phyloP scores from a whole-genome alignment of 2,329 filamentous ascomycete species.

The Paracorniculantispora psalliotae region DNA sequence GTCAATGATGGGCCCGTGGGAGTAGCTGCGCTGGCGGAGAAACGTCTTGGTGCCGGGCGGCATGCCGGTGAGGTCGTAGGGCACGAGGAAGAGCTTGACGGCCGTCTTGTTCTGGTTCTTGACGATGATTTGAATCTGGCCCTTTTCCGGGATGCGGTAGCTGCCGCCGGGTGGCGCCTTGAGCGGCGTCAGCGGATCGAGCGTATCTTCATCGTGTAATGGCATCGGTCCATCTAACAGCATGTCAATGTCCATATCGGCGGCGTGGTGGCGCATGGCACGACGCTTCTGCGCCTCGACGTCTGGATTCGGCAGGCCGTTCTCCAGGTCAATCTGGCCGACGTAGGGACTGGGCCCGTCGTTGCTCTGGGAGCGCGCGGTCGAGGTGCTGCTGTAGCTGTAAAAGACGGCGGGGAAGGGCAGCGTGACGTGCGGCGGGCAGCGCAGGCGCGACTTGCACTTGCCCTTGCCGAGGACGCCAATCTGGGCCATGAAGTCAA shows the following conservation, averaged over 20 bases:
- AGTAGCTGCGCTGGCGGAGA: conserved; percentile 89
- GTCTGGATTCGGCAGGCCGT: conserved; percentile 56
- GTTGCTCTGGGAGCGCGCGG: conserved; percentile 59
- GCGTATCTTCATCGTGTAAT: conserved; percentile 11
- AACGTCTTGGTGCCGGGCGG: conserved; percentile 93
- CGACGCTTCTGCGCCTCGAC: conserved; percentile 47
- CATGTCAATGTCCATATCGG: conserved; percentile 25
- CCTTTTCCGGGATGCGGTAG: conserved; percentile 90
- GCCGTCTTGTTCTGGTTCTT: conserved; percentile 99
- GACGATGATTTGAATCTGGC: conserved; percentile 92
- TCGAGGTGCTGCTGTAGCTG: conserved; percentile 69
- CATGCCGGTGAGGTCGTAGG: conserved; percentile 91
- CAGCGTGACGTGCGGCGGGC: conserved; percentile 83
- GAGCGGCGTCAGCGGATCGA: conserved; percentile 34
- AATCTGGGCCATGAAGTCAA: conserved; percentile 92
- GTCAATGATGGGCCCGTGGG: conserved; percentile 77
- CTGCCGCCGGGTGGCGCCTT: conserved; percentile 74
- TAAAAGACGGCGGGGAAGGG: conserved; percentile 96
- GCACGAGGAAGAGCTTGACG: conserved; percentile 90
- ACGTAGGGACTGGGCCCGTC: conserved; percentile 96
- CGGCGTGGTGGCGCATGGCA: conserved; percentile 51
- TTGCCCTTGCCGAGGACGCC: conserved; percentile 86
- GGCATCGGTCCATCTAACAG: conserved; percentile 17
- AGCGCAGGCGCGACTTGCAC: conserved; percentile 79
- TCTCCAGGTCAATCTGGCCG: conserved; percentile 85